These are phyloP conservation scores for Mariannaea elegans DNA, from an alignment of 2,329 filamentous ascomycete genomes.

Conservation along the genomic window DNA sequence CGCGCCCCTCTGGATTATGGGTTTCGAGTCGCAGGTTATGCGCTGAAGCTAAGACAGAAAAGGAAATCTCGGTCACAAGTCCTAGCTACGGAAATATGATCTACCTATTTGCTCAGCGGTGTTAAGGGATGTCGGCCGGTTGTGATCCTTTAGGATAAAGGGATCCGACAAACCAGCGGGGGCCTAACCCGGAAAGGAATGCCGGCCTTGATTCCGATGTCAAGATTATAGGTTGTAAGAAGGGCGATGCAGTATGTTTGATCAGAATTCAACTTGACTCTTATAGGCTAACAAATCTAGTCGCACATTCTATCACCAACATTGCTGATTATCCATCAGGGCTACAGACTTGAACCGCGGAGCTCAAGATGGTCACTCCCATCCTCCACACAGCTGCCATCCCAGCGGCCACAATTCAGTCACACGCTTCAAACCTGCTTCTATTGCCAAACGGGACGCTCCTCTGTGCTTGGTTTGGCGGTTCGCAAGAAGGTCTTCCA, in stretches of 20 bases:
- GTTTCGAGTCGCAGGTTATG: not conserved
- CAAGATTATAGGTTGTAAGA: too few species aligned
- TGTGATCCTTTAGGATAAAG: not conserved
- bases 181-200: too few species aligned
- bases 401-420: conserved; percentile 52
- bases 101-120: not conserved
- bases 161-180: not conserved
- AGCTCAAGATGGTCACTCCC: not conserved
- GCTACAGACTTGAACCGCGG: too few species aligned
- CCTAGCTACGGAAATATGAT: conserved; percentile 6
- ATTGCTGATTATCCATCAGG: too few species aligned
- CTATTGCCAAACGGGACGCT: conserved; percentile 51
- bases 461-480: conserved; percentile 56
- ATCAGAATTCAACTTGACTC: too few species aligned
- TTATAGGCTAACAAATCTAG: too few species aligned
- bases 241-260: too few species aligned
- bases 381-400: conserved; percentile 35
- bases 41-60: conserved; percentile 8
- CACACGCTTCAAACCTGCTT: conserved; percentile 55
- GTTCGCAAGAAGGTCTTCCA: conserved; percentile 54
- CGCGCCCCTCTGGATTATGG: not conserved
- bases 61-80: conserved; percentile 16
- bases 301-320: not conserved
- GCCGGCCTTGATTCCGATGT: too few species aligned
- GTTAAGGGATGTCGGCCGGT: not conserved